These are phyloP conservation scores for Boletellus deceptivus DNA, from an alignment of 1,284 basidiomycete genomes.

Conservation along the genomic window DNA sequence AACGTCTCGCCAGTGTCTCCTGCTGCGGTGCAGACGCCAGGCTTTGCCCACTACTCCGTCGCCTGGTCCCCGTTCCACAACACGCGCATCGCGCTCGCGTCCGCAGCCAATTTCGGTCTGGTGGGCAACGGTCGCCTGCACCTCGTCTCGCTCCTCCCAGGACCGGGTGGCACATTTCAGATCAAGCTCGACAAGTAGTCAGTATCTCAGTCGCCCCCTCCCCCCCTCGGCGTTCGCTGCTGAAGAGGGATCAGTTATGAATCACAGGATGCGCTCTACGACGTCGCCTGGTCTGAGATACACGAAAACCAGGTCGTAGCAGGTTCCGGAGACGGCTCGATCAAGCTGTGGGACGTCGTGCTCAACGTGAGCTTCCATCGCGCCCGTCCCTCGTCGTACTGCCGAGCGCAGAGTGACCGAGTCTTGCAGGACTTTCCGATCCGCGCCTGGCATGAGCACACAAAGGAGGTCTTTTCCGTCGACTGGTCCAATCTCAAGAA, in stretches of 20 bases:
- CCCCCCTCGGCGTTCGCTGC: constrained; percentile 16
- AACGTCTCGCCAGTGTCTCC: constrained; percentile 27
- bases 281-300: constrained; percentile 88
- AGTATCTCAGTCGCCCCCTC: constrained; percentile 25
- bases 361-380: constrained; percentile 64
- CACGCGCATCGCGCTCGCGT: constrained; percentile 79
- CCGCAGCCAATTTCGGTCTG: constrained; percentile 92
- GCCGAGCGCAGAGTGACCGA: constrained; percentile 26
- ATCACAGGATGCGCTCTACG: constrained; percentile 92
- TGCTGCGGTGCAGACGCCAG: constrained; percentile 65
- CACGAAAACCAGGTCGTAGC: constrained; percentile 94
- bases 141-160: constrained; percentile 55
- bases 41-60: constrained; percentile 85
- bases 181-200: constrained; percentile 69
- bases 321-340: constrained; percentile 87
- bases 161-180: constrained; percentile 43
- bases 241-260: constrained; percentile 65
- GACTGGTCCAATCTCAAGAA: constrained; percentile 98
- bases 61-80: constrained; percentile 94
- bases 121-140: constrained; percentile 92
- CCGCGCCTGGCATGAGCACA: constrained; percentile 91
- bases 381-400: constrained; percentile 1
- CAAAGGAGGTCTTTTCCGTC: constrained; percentile 89
- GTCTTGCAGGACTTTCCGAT: constrained; percentile 79
- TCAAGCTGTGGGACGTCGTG: constrained; percentile 90